Evolutionary conservation across 352 stramenopile genomes (phyloP).

Genomic region (Globisporangium emineosum): DNA sequence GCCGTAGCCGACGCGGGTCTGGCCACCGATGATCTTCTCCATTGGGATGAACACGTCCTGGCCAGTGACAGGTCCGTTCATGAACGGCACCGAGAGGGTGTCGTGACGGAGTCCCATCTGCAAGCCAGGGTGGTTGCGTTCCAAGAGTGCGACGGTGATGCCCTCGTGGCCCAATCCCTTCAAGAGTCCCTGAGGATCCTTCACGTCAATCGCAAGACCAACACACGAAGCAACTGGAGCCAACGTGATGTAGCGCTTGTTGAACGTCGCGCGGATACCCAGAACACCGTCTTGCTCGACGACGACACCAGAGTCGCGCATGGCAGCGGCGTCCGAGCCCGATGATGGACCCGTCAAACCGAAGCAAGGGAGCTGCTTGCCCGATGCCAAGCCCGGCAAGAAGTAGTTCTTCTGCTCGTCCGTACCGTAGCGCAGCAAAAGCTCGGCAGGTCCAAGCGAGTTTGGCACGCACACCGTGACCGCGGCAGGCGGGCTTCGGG

Average conservation of each 20-base stretch:
- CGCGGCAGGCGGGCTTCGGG: constrained; percentile 87
- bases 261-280: constrained; percentile 95
- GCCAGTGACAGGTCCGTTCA: constrained; percentile 97
- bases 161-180: constrained; percentile 92
- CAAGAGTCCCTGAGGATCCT: constrained; percentile 94
- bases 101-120: constrained; percentile 96
- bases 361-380: constrained; percentile 97
- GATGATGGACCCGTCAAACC: constrained; percentile 94
- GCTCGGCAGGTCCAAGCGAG: constrained; percentile 95
- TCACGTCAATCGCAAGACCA: constrained; percentile 95
- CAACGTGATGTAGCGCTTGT: constrained; percentile 99
- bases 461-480: constrained; percentile 97
- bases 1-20: constrained; percentile 95
- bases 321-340: constrained; percentile 93
- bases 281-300: constrained; percentile 93
- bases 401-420: constrained; percentile 96
- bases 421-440: constrained; percentile 95
- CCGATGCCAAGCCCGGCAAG: constrained; percentile 90
- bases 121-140: constrained; percentile 93
- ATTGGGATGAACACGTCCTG: constrained; percentile 98
- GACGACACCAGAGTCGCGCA: constrained; percentile 94
- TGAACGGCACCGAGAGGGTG: constrained; percentile 95
- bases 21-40: constrained; percentile 96
- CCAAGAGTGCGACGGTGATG: constrained; percentile 96
- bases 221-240: constrained; percentile 96